phyloP scores from a whole-genome alignment of 1,139 yeast species.

The Candida pseudoviswanathii region DNA sequence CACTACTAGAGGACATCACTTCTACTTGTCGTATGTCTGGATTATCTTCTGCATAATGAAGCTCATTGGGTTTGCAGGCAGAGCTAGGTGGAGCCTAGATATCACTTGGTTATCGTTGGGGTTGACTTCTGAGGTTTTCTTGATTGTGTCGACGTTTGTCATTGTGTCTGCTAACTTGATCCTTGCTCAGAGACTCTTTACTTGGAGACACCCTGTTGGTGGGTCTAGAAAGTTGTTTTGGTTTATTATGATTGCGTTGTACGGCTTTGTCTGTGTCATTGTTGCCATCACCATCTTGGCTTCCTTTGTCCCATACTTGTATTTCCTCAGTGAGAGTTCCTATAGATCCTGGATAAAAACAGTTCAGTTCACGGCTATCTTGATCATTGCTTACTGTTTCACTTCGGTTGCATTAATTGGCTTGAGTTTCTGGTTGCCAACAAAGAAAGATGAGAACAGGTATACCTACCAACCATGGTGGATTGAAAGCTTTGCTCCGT shows the following conservation, averaged over 20 bases:
- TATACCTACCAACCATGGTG: constrained; percentile 53
- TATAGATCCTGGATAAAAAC: constrained; percentile 29
- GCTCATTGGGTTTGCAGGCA: constrained; percentile 32
- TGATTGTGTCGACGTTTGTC: constrained; percentile 37
- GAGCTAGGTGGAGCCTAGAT: constrained; percentile 34
- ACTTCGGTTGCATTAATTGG: constrained; percentile 38
- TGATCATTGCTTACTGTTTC: constrained; percentile 36
- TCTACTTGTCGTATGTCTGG: constrained; percentile 38
- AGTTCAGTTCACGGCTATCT: constrained; percentile 32
- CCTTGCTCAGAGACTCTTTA: constrained; percentile 45
- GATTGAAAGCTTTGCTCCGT: constrained; percentile 45
- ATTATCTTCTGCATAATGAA: constrained; percentile 29
- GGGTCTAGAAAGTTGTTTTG: constrained; percentile 43
- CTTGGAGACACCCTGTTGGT: constrained; percentile 53
- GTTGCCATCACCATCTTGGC: constrained; percentile 37
- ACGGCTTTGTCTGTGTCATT: constrained; percentile 31
- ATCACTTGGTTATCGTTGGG: constrained; percentile 29
- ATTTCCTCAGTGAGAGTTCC: constrained; percentile 26
- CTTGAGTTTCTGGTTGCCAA: constrained; percentile 44
- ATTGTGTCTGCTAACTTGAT: constrained; percentile 41
- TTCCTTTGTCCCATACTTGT: constrained; percentile 37
- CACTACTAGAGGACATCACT: constrained; percentile 37
- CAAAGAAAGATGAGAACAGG: constrained; percentile 46
- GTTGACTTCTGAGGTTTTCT: constrained; percentile 34
- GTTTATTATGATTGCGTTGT: constrained; percentile 34